phyloP scores from a whole-genome alignment of 2,329 filamentous ascomycete species.

The Beauveria sp. region DNA sequence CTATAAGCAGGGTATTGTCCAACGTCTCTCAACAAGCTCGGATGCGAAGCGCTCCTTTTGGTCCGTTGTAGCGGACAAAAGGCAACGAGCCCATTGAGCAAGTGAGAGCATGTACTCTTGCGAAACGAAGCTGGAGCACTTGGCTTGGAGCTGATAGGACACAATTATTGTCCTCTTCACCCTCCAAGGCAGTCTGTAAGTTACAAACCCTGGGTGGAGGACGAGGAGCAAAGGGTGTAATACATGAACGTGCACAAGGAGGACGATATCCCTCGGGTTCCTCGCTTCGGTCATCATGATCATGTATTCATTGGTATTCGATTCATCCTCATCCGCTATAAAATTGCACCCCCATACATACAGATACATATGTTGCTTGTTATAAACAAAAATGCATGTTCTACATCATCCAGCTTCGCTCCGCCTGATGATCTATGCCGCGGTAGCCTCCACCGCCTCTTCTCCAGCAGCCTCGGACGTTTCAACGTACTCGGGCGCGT shows the following conservation, averaged over 20 bases:
- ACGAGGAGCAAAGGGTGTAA: not conserved
- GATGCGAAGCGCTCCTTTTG: not conserved
- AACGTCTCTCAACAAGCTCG: not conserved
- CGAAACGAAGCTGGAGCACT: not conserved
- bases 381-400: not conserved
- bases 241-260: not conserved
- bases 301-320: conserved; percentile 3
- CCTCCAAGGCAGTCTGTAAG: not conserved
- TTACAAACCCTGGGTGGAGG: not conserved
- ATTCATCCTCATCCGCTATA: not conserved
- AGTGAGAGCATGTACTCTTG: not conserved
- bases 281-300: not conserved
- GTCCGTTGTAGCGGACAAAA: not conserved
- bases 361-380: not conserved
- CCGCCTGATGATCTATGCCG: not conserved
- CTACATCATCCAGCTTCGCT: not conserved
- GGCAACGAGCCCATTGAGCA: not conserved
- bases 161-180: not conserved
- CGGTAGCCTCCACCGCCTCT: conserved; percentile 1
- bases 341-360: not conserved
- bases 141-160: not conserved
- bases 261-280: not conserved
- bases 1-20: not conserved
- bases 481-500: conserved; percentile 36
- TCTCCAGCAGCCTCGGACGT: not conserved